Percentiles rank a stretch among this genome's conserved stretches.
Evolutionary conservation across 257 asterid species (phyloP).

Genomic region (Solanum okadae): DNA sequence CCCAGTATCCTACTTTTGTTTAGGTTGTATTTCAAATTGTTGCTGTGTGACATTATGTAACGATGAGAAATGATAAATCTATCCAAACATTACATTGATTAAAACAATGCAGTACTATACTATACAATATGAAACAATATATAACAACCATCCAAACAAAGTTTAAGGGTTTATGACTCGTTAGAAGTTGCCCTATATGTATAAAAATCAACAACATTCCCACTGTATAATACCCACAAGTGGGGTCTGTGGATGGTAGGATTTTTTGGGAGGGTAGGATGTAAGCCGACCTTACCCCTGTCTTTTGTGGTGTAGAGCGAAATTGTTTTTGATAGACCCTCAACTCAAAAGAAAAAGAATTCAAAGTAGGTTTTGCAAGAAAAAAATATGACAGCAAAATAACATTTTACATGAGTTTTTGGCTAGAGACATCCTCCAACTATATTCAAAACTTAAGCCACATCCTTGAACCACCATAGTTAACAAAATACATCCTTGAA

Average conservation of each 20-base stretch:
- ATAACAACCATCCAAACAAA: neutral
- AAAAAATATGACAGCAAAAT: neutral
- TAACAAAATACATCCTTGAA: no score
- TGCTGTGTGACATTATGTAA: neutral
- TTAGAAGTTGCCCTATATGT: neutral
- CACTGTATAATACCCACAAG: neutral
- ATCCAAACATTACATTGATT: neutral
- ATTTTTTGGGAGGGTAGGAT: neutral
- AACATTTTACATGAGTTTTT: neutral
- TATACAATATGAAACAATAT: neutral
- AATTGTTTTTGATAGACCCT: neutral
- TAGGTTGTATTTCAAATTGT: neutral
- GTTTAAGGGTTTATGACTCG: neutral
- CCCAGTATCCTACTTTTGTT: neutral
- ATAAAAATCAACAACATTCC: neutral
- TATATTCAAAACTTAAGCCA: no score
- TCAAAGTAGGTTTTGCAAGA: neutral
- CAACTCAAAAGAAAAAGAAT: neutral
- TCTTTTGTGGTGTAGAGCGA: neutral
- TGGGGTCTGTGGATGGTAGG: neutral
- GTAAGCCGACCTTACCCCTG: neutral
- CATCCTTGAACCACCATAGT: no score
- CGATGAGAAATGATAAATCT: no score
- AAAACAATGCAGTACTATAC: neutral
- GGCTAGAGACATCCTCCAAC: no score